Evolutionary conservation across 768 basidiomycete genomes (phyloP).

Genomic region (Panaeolus papilionaceus): DNA sequence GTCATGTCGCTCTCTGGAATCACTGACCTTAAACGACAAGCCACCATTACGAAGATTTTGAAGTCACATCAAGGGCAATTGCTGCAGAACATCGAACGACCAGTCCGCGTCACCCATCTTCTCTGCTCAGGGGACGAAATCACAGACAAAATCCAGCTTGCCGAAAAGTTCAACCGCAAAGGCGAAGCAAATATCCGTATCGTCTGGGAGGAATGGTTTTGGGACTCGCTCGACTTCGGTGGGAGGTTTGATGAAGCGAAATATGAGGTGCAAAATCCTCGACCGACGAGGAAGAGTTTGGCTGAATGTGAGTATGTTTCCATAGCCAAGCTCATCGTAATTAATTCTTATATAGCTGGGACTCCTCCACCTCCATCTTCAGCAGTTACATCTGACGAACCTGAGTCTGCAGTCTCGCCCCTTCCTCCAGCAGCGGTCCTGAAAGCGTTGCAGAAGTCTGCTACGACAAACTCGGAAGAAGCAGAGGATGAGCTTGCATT

Average conservation of each 20-base stretch:
- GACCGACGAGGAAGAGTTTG: conserved; percentile 58
- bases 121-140: conserved; percentile 73
- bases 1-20: conserved; percentile 80
- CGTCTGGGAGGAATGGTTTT: conserved; percentile 97
- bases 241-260: conserved; percentile 71
- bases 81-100: conserved; percentile 77
- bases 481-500: conserved; percentile 65
- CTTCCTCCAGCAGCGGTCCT: conserved; percentile 25
- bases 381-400: conserved; percentile 27
- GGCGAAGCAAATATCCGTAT: conserved; percentile 78
- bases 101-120: conserved; percentile 84
- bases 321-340: background rate
- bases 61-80: conserved; percentile 69
- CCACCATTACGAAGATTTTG: conserved; percentile 68
- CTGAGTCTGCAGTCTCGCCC: conserved; percentile 29
- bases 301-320: conserved; percentile 27
- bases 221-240: conserved; percentile 85
- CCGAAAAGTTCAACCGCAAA: conserved; percentile 71
- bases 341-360: conserved; percentile 24
- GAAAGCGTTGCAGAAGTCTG: conserved; percentile 15
- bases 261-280: conserved; percentile 65
- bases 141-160: conserved; percentile 81
- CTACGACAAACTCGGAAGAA: conserved; percentile 27
- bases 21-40: conserved; percentile 62
- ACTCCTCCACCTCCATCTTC: conserved; percentile 33